These are phyloP conservation scores for Candida easanensis DNA, from an alignment of 805 yeast species.

Conservation along the genomic window DNA sequence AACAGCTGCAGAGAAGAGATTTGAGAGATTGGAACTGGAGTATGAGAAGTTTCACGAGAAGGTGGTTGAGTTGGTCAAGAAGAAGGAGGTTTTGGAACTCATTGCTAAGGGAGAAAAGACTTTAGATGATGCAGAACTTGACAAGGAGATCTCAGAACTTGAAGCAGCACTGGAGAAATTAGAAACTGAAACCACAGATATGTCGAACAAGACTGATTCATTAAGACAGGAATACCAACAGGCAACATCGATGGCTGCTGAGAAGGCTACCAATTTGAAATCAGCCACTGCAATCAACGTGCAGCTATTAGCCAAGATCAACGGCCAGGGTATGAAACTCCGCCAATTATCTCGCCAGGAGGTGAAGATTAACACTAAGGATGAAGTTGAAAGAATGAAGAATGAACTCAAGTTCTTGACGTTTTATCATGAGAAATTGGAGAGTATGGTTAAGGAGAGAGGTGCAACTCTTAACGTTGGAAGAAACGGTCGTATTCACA, in stretches of 20 bases:
- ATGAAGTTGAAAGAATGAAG: conserved; percentile 7
- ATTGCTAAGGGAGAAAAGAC: conserved; percentile 21
- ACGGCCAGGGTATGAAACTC: conserved; percentile 35
- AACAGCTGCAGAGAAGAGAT: conserved; percentile 16
- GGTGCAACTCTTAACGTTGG: conserved; percentile 22
- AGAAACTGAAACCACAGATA: neutral
- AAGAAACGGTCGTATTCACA: conserved; percentile 28
- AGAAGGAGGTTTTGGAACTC: conserved; percentile 4
- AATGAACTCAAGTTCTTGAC: conserved; percentile 19
- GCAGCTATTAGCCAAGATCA: conserved; percentile 27
- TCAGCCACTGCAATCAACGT: conserved; percentile 18
- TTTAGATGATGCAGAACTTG: conserved; percentile 30
- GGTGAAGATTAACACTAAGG: conserved; percentile 2
- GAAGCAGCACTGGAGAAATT: conserved; percentile 12
- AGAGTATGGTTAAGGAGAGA: conserved; percentile 22
- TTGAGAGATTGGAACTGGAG: conserved; percentile 23
- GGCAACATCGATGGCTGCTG: conserved; percentile 47
- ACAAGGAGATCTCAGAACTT: conserved; percentile 28
- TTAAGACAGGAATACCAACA: conserved; percentile 43
- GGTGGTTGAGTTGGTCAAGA: conserved; percentile 5
- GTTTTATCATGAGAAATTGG: conserved; percentile 17
- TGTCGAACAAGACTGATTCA: conserved; percentile 1
- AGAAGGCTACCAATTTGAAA: conserved; percentile 18
- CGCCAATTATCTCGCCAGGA: conserved; percentile 17
- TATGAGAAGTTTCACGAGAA: conserved; percentile 16